Percentiles rank a stretch among this genome's conserved stretches.
These are phyloP conservation scores for Solanum ossicruentum DNA, from an alignment of 257 asterid genomes.

Conservation along the genomic window DNA sequence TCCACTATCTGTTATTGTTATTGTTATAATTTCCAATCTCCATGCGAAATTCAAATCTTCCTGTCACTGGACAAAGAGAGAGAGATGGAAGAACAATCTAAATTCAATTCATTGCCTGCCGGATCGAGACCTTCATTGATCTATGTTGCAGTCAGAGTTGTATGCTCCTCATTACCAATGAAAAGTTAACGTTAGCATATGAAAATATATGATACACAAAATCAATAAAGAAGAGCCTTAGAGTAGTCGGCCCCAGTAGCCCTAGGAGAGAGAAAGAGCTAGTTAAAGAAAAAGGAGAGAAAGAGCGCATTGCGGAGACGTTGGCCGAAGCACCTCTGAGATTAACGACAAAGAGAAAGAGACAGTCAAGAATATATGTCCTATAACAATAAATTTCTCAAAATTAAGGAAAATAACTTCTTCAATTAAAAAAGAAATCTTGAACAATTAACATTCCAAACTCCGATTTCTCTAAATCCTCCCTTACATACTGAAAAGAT, in stretches of 20 bases:
- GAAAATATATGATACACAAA: not conserved
- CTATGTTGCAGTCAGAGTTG: fast-evolving
- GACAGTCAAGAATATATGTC: not conserved
- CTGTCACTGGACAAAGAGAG: too few relatives aligned
- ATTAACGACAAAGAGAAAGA: not conserved
- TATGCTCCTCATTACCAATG: not conserved
- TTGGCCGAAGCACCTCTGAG: not conserved
- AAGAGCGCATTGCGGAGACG: not conserved
- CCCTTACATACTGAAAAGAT: not conserved
- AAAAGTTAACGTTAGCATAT: not conserved
- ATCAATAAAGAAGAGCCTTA: not conserved
- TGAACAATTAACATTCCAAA: not conserved
- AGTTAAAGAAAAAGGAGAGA: not conserved
- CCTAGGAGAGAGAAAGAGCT: not conserved
- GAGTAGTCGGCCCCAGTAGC: not conserved
- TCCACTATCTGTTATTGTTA: not conserved
- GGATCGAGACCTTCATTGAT: not conserved
- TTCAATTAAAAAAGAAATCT: not conserved
- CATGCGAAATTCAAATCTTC: not conserved
- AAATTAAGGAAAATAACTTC: not conserved
- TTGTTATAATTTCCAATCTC: too few relatives aligned
- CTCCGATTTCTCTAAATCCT: not conserved
- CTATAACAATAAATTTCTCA: not conserved
- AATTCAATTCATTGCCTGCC: not conserved
- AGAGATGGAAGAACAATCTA: not conserved